These are phyloP conservation scores for Globisporangium recalcitrans DNA, from an alignment of 352 stramenopile genomes.

Conservation along the genomic window DNA sequence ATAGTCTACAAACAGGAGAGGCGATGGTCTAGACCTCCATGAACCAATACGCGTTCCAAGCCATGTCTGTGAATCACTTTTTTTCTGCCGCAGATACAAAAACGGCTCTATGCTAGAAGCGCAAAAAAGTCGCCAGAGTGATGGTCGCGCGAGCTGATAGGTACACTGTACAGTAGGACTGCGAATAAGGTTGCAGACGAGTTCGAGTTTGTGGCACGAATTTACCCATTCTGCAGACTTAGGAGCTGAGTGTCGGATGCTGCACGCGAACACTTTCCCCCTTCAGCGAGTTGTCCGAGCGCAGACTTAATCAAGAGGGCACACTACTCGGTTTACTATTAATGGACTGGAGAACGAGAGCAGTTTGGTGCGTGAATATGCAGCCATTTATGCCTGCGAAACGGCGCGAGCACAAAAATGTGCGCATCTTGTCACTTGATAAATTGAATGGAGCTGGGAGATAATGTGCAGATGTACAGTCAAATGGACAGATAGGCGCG, in stretches of 20 bases:
- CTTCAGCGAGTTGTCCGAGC: background rate
- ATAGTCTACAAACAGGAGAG: background rate
- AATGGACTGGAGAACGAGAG: background rate
- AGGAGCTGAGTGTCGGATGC: background rate
- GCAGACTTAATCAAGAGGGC: background rate
- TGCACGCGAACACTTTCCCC: too few species aligned
- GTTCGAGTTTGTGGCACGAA: background rate
- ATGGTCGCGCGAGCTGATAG: background rate
- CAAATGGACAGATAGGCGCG: background rate
- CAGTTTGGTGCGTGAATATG: background rate
- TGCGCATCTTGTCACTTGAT: background rate
- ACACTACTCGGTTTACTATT: background rate
- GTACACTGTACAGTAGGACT: background rate
- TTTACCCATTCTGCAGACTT: background rate
- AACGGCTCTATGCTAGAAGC: constrained; percentile 9
- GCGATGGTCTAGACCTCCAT: background rate
- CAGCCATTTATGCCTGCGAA: background rate
- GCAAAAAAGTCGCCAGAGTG: background rate
- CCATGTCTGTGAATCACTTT: background rate
- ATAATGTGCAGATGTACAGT: background rate
- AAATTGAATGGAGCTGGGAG: background rate
- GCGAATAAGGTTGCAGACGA: background rate
- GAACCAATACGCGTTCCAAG: background rate
- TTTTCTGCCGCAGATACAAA: constrained; percentile 4
- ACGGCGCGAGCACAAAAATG: background rate